These are phyloP conservation scores for Climacium dendroides DNA, from an alignment of 225 moss, liverwort and hornwort genomes.

Conservation along the genomic window DNA sequence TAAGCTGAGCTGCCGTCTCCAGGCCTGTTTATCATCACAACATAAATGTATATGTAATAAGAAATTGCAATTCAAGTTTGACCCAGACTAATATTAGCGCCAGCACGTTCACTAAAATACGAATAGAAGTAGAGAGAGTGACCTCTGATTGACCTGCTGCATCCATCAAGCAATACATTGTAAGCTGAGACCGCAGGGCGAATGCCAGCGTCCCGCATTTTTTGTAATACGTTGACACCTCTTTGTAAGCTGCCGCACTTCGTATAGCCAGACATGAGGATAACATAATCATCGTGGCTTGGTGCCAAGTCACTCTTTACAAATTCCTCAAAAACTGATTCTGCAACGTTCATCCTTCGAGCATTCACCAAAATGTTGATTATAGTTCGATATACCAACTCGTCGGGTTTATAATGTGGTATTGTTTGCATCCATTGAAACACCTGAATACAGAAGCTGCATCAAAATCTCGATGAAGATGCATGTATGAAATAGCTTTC, in stretches of 20 bases:
- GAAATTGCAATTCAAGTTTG: not conserved
- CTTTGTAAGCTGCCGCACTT: constrained; percentile 73
- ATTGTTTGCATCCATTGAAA: constrained; percentile 87
- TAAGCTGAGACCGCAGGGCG: constrained; percentile 60
- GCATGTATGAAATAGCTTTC: too few species aligned
- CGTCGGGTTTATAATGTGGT: constrained; percentile 45
- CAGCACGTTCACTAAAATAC: not conserved
- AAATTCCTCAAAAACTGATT: constrained; percentile 66
- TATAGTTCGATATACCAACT: constrained; percentile 58
- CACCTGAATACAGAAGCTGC: constrained; percentile 31
- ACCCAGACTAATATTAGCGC: not conserved
- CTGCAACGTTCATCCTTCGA: constrained; percentile 83
- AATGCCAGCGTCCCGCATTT: constrained; percentile 64
- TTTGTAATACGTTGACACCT: constrained; percentile 43
- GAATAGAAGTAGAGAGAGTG: not conserved
- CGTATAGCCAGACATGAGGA: constrained; percentile 62
- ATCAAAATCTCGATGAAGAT: not conserved
- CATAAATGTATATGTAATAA: not conserved
- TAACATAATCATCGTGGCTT: constrained; percentile 62
- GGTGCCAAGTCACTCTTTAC: constrained; percentile 40
- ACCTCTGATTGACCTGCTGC: constrained; percentile 68
- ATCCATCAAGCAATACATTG: constrained; percentile 82
- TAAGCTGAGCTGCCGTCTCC: constrained; percentile 59
- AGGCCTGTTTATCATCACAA: constrained; percentile 14
- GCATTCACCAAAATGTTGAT: constrained; percentile 75